Conservation (phyloP, 495 filamentous ascomycete genomes). For the Margaritispora aquatica region DNA sequence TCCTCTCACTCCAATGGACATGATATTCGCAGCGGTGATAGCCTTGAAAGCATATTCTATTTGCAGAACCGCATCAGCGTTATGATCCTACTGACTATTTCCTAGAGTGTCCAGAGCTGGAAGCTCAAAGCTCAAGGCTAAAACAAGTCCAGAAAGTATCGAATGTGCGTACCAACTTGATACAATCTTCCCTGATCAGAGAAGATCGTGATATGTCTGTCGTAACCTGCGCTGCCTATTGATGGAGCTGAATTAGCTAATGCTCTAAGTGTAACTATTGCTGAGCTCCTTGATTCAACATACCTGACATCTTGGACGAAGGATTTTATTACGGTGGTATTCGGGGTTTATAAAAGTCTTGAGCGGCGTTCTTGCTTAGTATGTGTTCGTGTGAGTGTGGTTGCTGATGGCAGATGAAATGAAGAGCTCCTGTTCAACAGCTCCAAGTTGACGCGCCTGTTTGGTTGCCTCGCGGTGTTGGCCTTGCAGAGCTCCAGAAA, state of each 20-base stretch:
- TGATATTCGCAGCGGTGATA: conserved; percentile 98
- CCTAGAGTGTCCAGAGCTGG: not conserved
- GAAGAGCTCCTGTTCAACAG: conserved; percentile 1
- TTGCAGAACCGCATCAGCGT: not conserved
- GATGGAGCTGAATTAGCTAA: conserved; percentile 15
- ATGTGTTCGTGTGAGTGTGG: not conserved
- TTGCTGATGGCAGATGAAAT: not conserved
- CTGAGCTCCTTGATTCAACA: conserved; percentile 16
- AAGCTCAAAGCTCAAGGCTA: not conserved
- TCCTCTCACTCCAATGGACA: conserved; percentile 89
- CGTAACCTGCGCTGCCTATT: conserved; percentile 89
- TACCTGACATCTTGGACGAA: conserved; percentile 32
- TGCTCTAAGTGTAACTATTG: not conserved
- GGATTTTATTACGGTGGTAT: not conserved
- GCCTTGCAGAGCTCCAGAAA: not conserved
- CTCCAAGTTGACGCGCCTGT: conserved; percentile 4
- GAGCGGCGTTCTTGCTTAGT: not conserved
- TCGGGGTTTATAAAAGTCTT: not conserved
- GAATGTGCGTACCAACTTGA: conserved; percentile 78
- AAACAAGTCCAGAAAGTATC: not conserved
- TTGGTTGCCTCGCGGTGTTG: conserved; percentile 3
- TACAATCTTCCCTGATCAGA: conserved; percentile 96
- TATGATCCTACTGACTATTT: not conserved
- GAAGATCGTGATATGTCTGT: conserved; percentile 99
- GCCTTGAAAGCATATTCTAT: conserved; percentile 99